A percentile compares a stretch with the other conserved stretches of the same genome.
These are phyloP conservation scores for Eimeria falciformis DNA, from an alignment of 169 alveolate species.

Conservation along the genomic window DNA sequence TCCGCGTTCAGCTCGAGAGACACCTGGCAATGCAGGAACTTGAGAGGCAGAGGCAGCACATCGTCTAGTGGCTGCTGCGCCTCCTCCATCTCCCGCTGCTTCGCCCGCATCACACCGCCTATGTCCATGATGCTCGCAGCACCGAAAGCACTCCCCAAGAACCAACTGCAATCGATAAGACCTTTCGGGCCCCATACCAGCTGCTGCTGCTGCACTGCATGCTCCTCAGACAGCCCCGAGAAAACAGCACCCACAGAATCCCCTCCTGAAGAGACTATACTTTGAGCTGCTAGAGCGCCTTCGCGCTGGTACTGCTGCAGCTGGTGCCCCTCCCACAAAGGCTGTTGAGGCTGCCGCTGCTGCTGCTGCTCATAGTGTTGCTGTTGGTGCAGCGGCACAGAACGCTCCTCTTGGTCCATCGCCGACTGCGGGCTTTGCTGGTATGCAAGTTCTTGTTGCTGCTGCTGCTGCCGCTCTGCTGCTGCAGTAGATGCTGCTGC, in stretches of 20 bases:
- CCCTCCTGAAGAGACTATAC: not conserved
- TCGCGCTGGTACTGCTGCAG: not conserved
- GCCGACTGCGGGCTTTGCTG: slow-evolving; percentile 2
- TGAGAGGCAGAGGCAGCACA: slow-evolving; percentile 49
- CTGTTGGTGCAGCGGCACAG: not conserved
- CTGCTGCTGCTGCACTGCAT: not conserved
- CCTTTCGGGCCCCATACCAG: slow-evolving; percentile 41
- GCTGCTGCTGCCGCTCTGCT: not conserved
- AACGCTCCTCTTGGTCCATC: not conserved
- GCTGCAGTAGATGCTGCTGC: slow-evolving; percentile 21
- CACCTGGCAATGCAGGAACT: slow-evolving; percentile 45
- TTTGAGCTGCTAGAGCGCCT: not conserved
- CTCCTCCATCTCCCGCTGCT: slow-evolving; percentile 42
- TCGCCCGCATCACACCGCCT: slow-evolving; percentile 24
- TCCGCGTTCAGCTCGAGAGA: slow-evolving; percentile 36
- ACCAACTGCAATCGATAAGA: slow-evolving; percentile 51
- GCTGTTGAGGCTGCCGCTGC: too few species aligned
- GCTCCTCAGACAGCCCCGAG: slow-evolving; percentile 4
- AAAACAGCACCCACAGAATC: not conserved
- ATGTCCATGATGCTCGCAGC: slow-evolving; percentile 39
- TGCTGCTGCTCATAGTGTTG: too few species aligned
- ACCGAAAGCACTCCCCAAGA: slow-evolving; percentile 36
- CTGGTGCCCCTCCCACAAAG: not conserved
- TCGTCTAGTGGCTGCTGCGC: slow-evolving; percentile 29
- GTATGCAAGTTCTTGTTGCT: not conserved